Evolutionary conservation across 2,329 filamentous ascomycete species (phyloP).

Genomic region (Dactylellina haptotyla): DNA sequence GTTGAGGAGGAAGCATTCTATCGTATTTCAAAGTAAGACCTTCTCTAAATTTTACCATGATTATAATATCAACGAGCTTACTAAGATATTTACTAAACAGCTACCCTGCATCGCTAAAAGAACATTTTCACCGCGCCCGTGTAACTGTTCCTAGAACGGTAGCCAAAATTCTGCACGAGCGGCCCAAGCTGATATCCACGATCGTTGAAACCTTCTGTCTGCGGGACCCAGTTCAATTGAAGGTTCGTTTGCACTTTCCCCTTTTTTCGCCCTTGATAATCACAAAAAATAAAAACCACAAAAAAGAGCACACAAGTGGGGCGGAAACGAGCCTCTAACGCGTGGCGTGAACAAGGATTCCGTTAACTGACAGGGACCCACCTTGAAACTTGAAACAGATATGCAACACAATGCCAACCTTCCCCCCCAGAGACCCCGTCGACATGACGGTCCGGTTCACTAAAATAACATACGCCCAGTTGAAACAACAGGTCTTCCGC

Average conservation of each 20-base stretch:
- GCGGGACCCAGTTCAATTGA: slow-evolving; percentile 80
- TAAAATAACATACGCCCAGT: slow-evolving; percentile 86
- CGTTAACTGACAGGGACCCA: slow-evolving; percentile 24
- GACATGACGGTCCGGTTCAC: slow-evolving; percentile 83
- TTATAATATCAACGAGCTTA: neutral
- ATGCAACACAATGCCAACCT: slow-evolving; percentile 61
- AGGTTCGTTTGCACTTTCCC: slow-evolving; percentile 59
- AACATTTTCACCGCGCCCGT: slow-evolving; percentile 79
- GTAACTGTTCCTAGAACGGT: slow-evolving; percentile 82
- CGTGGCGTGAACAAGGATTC: slow-evolving; percentile 43
- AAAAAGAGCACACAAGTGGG: slow-evolving; percentile 7
- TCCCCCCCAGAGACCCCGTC: slow-evolving; percentile 82
- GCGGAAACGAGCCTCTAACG: slow-evolving; percentile 25
- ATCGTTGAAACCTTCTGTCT: slow-evolving; percentile 93
- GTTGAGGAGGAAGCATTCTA: slow-evolving; percentile 93
- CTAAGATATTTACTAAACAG: slow-evolving; percentile 22
- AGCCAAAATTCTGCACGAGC: slow-evolving; percentile 79
- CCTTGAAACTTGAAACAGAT: slow-evolving; percentile 65
- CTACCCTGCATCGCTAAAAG: slow-evolving; percentile 72
- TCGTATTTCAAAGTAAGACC: slow-evolving; percentile 66
- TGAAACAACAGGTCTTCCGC: slow-evolving; percentile 84
- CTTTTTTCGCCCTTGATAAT: slow-evolving; percentile 2
- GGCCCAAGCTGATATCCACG: slow-evolving; percentile 79
- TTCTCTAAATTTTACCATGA: neutral
- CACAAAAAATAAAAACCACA: slow-evolving; percentile 7